Base-by-base conservation (phyloP, 108 stramenopile species). In the Bacterosira constricta region DNA sequence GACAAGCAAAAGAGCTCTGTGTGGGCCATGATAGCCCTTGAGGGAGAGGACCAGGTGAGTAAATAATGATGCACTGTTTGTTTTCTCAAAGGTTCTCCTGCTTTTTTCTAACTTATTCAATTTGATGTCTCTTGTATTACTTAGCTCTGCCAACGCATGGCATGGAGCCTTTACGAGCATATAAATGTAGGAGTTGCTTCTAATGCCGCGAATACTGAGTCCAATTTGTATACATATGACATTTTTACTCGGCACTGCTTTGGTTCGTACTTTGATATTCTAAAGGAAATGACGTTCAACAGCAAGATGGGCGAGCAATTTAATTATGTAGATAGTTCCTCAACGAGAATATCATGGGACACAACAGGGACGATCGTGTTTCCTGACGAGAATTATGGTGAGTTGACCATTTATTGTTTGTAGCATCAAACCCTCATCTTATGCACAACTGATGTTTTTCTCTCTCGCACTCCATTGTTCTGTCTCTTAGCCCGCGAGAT, bases 81-180 rank as follows among this genome's bases (percentile, higher is more conserved):
- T n/a, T n/a, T n/a, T n/a, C n/a, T n/a, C n/a, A n/a, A n/a, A n/a
- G n/a, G n/a, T n/a, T n/a, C n/a, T n/a, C n/a, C n/a, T n/a, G n/a
- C n/a, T n/a, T n/a, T n/a, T n/a, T n/a, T n/a, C n/a, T n/a, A n/a
- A n/a, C n/a, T n/a, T n/a, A n/a, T n/a, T n/a, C n/a, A n/a, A n/a
- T n/a, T n/a, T n/a, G n/a, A n/a, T n/a, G n/a, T n/a, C n/a, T n/a
- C n/a, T n/a, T n/a, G n/a, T n/a, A n/a, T n/a, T n/a, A n/a, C n/a
- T n/a, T n/a, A n/a, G 76, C 45, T 93, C 9, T 74, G 92, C 26
- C 86, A 90, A 57, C 71, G 89, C 6, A 73, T 90, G 41, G 86
- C 92, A 35, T 90, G 88, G 88, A 86, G 85, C 0, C 60, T 93
- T 10, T 72, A 80, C 18, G 88, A 90, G 50, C 79, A 86, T 23